Evolutionary conservation across 1,284 basidiomycete species (phyloP).

Genomic region (Rhodotorula glutinis): DNA sequence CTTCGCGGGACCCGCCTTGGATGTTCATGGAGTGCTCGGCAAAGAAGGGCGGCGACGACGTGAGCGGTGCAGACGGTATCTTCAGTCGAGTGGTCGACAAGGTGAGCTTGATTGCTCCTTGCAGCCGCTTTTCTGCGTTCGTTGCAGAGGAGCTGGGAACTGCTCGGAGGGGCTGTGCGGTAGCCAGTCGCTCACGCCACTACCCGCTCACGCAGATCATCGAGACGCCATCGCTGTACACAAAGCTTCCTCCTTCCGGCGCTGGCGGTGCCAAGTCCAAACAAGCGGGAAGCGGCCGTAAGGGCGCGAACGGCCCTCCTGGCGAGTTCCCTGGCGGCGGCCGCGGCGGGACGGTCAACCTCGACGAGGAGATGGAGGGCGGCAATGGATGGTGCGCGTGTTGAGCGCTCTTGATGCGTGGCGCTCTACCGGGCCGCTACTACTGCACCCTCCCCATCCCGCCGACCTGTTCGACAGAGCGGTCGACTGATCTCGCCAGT

Average conservation of each 20-base stretch:
- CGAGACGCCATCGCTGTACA: conserved; percentile 49
- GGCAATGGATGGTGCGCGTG: conserved; percentile 33
- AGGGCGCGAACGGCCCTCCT: conserved; percentile 13
- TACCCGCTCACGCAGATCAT: conserved; percentile 45
- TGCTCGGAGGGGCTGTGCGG: too few relatives aligned
- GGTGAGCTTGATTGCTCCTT: conserved; percentile 46
- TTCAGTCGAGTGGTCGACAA: conserved; percentile 75
- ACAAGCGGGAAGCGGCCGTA: background rate
- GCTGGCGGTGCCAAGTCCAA: background rate
- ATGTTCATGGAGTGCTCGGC: conserved; percentile 57
- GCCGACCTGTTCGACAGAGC: too few relatives aligned
- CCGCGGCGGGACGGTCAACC: conserved; percentile 13
- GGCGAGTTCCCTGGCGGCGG: conserved; percentile 24
- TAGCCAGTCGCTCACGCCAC: too few relatives aligned
- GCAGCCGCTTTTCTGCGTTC: background rate
- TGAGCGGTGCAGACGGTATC: conserved; percentile 67
- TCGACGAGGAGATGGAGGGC: conserved; percentile 33
- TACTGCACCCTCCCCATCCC: too few relatives aligned
- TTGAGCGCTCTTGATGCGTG: conserved; percentile 1
- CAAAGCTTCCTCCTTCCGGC: conserved; percentile 9
- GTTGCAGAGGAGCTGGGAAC: background rate
- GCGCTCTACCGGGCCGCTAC: too few relatives aligned
- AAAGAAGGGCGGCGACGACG: conserved; percentile 62
- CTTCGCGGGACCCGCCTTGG: conserved; percentile 63
- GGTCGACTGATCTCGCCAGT: too few relatives aligned